phyloP scores from a whole-genome alignment of 2,329 filamentous ascomycete species.

The Elsinoe fawcettii region DNA sequence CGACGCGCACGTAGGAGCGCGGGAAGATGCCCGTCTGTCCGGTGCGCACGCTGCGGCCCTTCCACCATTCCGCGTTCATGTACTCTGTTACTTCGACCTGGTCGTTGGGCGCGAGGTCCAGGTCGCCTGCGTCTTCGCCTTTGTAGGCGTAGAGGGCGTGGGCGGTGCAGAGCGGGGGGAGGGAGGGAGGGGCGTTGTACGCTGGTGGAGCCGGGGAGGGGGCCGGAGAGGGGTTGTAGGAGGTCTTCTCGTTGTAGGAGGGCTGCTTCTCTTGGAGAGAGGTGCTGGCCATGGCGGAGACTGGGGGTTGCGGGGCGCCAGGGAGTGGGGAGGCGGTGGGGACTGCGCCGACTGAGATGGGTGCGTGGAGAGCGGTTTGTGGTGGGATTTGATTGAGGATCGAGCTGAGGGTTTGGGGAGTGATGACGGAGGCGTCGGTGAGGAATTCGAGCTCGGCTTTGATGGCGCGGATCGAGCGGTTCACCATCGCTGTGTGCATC shows the following conservation, averaged over 20 bases:
- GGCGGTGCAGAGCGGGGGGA: constrained; percentile 59
- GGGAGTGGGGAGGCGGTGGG: constrained; percentile 22
- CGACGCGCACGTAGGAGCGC: constrained; percentile 70
- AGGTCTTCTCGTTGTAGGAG: constrained; percentile 28
- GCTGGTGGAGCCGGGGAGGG: constrained; percentile 43
- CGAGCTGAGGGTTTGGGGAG: constrained; percentile 63
- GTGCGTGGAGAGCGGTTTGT: constrained; percentile 51
- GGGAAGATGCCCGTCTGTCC: constrained; percentile 89
- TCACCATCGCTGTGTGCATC: constrained; percentile 55
- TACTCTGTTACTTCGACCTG: constrained; percentile 74
- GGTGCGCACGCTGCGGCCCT: constrained; percentile 76
- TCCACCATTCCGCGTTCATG: constrained; percentile 98
- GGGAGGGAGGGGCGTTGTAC: constrained; percentile 39
- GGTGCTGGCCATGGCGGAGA: constrained; percentile 27
- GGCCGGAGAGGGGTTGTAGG: constrained; percentile 33
- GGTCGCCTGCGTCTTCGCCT: constrained; percentile 71
- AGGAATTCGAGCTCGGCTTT: constrained; percentile 89
- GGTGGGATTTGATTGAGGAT: constrained; percentile 68
- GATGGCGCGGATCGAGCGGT: constrained; percentile 79
- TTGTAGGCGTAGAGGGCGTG: constrained; percentile 78
- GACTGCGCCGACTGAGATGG: constrained; percentile 31
- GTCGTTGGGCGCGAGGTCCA: constrained; percentile 74
- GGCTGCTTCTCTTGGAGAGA: constrained; percentile 26
- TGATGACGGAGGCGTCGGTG: constrained; percentile 72
- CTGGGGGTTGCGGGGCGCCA: constrained; percentile 24